A percentile compares a stretch with the other conserved stretches of the same genome.
These are phyloP conservation scores for Asterochloris erici DNA, from an alignment of 139 green algal genomes.

Conservation along the genomic window DNA sequence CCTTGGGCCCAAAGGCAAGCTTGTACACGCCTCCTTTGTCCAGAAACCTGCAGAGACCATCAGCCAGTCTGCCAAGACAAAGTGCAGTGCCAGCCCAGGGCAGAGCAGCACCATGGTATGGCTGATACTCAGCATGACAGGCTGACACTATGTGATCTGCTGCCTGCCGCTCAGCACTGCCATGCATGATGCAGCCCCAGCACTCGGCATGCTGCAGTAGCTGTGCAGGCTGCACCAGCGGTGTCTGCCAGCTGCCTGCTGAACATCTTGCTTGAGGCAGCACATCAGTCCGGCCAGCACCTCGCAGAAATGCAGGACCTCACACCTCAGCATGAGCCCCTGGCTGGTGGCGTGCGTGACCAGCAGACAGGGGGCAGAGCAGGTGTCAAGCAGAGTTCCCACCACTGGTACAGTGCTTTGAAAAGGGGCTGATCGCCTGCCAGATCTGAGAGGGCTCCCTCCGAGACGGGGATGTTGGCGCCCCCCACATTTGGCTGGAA, in stretches of 20 bases:
- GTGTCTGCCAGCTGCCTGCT: no score
- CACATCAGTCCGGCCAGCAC: no score
- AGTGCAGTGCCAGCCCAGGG: no score
- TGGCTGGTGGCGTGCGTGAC: neutral
- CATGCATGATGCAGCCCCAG: no score
- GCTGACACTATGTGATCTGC: no score
- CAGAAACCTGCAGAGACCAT: constrained; percentile 68
- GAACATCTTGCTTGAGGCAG: no score
- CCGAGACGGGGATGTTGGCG: constrained; percentile 80
- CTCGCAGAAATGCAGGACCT: no score
- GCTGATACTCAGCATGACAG: no score
- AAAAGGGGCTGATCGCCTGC: constrained; percentile 90
- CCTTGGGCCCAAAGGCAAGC: constrained; percentile 97
- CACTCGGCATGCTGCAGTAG: no score
- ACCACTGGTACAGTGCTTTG: constrained; percentile 91
- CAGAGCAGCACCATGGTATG: no score
- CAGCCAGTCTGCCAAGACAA: neutral
- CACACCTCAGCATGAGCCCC: neutral
- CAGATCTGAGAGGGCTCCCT: constrained; percentile 86
- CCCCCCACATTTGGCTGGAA: constrained; percentile 87
- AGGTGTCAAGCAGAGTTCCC: constrained; percentile 5
- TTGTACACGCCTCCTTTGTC: constrained; percentile 92
- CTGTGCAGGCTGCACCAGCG: no score
- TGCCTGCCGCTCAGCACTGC: no score
- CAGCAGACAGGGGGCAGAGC: neutral